These are phyloP conservation scores for Trichaptum fuscoviolaceum DNA, from an alignment of 768 basidiomycete species.

Conservation along the genomic window DNA sequence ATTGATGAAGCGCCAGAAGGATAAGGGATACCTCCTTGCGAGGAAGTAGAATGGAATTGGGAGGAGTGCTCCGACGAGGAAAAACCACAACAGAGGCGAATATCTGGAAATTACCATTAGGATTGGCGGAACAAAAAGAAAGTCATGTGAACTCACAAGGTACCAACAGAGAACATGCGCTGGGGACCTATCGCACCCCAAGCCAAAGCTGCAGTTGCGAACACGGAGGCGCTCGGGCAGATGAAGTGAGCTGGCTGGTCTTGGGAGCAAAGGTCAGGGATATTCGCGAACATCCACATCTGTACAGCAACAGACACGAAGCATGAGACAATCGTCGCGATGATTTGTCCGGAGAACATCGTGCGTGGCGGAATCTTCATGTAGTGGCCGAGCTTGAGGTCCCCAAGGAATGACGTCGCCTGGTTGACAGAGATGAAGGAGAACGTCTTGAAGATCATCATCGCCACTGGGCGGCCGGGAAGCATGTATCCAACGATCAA, in stretches of 20 bases:
- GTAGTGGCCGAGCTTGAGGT: constrained; percentile 85
- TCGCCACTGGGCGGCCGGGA: constrained; percentile 78
- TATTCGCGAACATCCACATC: constrained; percentile 66
- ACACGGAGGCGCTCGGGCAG: constrained; percentile 66
- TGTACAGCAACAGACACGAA: constrained; percentile 61
- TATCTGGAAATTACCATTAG: not conserved
- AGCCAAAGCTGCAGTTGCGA: constrained; percentile 67
- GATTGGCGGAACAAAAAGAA: not conserved
- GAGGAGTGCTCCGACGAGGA: constrained; percentile 67
- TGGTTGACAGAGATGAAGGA: constrained; percentile 56
- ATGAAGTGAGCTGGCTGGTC: constrained; percentile 57
- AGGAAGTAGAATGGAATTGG: constrained; percentile 84
- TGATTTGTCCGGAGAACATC: constrained; percentile 69
- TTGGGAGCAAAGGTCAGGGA: constrained; percentile 66
- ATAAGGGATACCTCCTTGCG: constrained; percentile 73
- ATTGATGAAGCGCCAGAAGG: constrained; percentile 82
- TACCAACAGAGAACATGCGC: constrained; percentile 61
- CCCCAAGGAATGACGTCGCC: constrained; percentile 60
- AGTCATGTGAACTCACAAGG: constrained; percentile 41
- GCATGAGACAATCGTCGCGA: constrained; percentile 51
- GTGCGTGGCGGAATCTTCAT: constrained; percentile 84
- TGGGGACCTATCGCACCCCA: constrained; percentile 80
- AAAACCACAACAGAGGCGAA: constrained; percentile 61
- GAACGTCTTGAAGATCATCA: constrained; percentile 73
- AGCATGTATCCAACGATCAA: constrained; percentile 73